Evolutionary conservation across 768 basidiomycete species (phyloP).

Genomic region (Paxillus ammoniavirescens): DNA sequence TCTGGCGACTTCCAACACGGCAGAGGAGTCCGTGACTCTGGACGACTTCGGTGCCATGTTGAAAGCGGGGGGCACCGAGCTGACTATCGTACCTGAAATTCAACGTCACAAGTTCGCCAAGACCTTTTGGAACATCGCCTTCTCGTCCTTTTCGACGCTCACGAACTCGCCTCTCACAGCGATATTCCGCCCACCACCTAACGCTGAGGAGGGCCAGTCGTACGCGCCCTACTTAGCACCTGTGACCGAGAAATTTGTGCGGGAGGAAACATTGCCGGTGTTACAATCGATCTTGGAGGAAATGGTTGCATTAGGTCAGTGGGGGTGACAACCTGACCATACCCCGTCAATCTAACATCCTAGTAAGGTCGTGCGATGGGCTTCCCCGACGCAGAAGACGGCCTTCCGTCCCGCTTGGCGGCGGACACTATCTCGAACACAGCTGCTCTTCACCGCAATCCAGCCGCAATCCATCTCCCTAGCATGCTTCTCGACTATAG

Average conservation of each 20-base stretch:
- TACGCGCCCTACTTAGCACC: constrained; percentile 42
- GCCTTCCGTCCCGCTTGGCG: constrained; percentile 44
- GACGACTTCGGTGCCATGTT: constrained; percentile 46
- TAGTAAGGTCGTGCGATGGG: constrained; percentile 25
- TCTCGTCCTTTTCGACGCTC: constrained; percentile 53
- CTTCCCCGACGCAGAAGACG: constrained; percentile 44
- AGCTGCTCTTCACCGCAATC: constrained; percentile 35
- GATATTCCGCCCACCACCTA: constrained; percentile 48
- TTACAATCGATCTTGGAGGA: constrained; percentile 48
- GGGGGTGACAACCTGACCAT: not conserved
- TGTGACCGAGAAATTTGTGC: constrained; percentile 41
- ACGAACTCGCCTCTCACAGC: constrained; percentile 48
- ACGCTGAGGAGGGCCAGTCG: constrained; percentile 24
- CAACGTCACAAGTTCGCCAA: constrained; percentile 61
- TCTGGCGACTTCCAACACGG: constrained; percentile 38
- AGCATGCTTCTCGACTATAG: constrained; percentile 61
- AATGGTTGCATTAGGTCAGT: constrained; percentile 40
- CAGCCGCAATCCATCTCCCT: constrained; percentile 47
- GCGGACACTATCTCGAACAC: constrained; percentile 40
- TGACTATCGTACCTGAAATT: constrained; percentile 54
- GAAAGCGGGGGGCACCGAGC: constrained; percentile 44
- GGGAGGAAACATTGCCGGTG: constrained; percentile 44
- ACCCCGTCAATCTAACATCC: not conserved
- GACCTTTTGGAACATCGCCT: constrained; percentile 63
- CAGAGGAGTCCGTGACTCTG: constrained; percentile 42